These are phyloP conservation scores for Dactylellina haptotyla DNA, from an alignment of 2,329 filamentous ascomycete species.

Conservation along the genomic window DNA sequence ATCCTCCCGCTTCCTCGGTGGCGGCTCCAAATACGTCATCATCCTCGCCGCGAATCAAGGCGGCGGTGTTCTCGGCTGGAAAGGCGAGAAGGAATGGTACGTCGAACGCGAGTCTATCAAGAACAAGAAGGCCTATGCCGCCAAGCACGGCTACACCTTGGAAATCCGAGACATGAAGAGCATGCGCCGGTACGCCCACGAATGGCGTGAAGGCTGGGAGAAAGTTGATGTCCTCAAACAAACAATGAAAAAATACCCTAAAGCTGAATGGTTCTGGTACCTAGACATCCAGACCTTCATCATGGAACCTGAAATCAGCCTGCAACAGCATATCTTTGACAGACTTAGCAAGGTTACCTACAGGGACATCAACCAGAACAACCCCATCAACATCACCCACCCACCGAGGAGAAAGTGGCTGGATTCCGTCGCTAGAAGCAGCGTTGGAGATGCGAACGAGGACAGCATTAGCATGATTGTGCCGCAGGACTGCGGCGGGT, in stretches of 20 bases:
- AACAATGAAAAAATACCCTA: constrained; percentile 88
- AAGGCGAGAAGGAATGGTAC: constrained; percentile 95
- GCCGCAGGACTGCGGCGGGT: constrained; percentile 92
- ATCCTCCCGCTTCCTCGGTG: constrained; percentile 68
- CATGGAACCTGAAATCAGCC: constrained; percentile 92
- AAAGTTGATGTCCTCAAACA: constrained; percentile 94
- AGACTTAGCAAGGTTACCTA: constrained; percentile 78
- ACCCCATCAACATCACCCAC: constrained; percentile 91
- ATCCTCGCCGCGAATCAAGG: constrained; percentile 93
- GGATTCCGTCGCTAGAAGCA: constrained; percentile 76
- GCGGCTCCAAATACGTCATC: constrained; percentile 90
- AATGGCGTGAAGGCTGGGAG: constrained; percentile 98
- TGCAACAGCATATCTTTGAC: constrained; percentile 91
- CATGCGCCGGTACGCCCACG: constrained; percentile 97
- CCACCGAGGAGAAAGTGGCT: constrained; percentile 72
- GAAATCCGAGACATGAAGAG: constrained; percentile 99
- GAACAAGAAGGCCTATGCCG: constrained; percentile 91
- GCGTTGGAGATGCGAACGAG: constrained; percentile 78
- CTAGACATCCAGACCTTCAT: constrained; percentile 96
- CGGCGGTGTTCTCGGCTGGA: constrained; percentile 99
- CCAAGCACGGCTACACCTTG: constrained; percentile 90
- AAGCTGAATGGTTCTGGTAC: constrained; percentile 99
- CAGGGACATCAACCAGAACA: constrained; percentile 95
- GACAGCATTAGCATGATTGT: constrained; percentile 87
- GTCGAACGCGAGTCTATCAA: constrained; percentile 95